Percentiles rank a stretch among this genome's conserved stretches.
Conservation (phyloP, 306 rosid genomes). For the Vigna hirtella region DNA sequence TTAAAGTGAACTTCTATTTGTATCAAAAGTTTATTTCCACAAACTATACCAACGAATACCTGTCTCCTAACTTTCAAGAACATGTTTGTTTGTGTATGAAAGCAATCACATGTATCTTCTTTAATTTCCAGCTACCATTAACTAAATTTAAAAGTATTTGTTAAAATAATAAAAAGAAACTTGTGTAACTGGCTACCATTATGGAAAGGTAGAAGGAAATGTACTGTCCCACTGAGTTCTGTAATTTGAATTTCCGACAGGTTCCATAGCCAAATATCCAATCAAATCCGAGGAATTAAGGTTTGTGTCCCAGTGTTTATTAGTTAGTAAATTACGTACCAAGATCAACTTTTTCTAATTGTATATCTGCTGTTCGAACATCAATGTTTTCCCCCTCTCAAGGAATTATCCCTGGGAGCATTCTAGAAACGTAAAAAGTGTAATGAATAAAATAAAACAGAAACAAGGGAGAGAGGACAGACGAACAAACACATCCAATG, state of each 20-base stretch:
- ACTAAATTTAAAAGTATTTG: too few species aligned
- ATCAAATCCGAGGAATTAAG: slow-evolving; percentile 4
- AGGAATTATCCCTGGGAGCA: slow-evolving; percentile 5
- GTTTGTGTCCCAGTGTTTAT: slow-evolving; percentile 23
- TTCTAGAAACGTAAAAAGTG: slow-evolving; percentile 5
- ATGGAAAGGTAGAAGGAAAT: slow-evolving; percentile 8
- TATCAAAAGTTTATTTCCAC: not conserved
- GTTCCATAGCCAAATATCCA: slow-evolving; percentile 23
- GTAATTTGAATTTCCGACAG: slow-evolving; percentile 24
- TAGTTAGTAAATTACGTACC: slow-evolving; percentile 4
- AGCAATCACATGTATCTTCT: not conserved
- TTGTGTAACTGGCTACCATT: not conserved
- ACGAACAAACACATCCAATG: slow-evolving; percentile 32
- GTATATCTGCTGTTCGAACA: not conserved
- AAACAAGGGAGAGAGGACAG: slow-evolving; percentile 5
- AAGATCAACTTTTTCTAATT: not conserved
- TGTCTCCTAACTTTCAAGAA: not conserved
- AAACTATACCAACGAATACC: not conserved
- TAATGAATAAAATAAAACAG: slow-evolving; percentile 14
- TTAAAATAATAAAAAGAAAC: not conserved
- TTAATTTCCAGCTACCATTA: not conserved
- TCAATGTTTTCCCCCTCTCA: not conserved
- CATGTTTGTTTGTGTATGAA: not conserved
- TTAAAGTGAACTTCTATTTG: not conserved
- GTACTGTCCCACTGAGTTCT: not conserved